Evolutionary conservation across 2,329 filamentous ascomycete species (phyloP).

Genomic region (Aspergillus ochraceoroseus): DNA sequence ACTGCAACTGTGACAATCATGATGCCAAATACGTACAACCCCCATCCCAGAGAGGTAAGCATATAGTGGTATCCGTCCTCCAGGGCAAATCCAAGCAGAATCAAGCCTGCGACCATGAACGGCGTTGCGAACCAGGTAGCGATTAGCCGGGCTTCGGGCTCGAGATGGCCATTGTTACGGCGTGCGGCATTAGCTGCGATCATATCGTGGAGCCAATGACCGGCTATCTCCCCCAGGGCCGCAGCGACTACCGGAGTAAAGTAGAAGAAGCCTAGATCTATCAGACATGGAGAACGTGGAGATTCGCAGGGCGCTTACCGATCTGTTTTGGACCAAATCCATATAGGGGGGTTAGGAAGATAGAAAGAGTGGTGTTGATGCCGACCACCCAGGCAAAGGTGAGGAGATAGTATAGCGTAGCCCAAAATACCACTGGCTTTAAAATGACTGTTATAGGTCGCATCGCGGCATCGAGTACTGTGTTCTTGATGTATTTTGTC

Average conservation of each 20-base stretch:
- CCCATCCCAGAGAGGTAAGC: conserved; percentile 49
- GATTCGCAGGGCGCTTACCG: conserved; percentile 36
- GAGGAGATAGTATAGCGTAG: conserved; percentile 38
- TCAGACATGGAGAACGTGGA: background rate
- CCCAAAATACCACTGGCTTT: conserved; percentile 39
- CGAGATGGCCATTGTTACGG: conserved; percentile 50
- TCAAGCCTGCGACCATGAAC: conserved; percentile 49
- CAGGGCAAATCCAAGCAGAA: conserved; percentile 52
- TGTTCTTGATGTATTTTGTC: conserved; percentile 28
- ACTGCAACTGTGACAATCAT: conserved; percentile 53
- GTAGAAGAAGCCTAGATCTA: conserved; percentile 48
- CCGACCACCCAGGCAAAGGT: conserved; percentile 45
- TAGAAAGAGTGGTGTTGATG: conserved; percentile 54
- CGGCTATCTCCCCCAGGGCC: conserved; percentile 50
- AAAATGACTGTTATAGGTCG: conserved; percentile 36
- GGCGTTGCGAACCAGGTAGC: conserved; percentile 48
- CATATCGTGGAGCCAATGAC: conserved; percentile 55
- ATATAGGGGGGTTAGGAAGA: conserved; percentile 51
- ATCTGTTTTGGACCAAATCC: conserved; percentile 49
- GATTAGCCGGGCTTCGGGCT: conserved; percentile 53
- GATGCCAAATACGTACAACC: conserved; percentile 53
- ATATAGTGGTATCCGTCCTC: conserved; percentile 51
- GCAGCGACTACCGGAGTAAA: conserved; percentile 55
- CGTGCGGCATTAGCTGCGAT: conserved; percentile 46
- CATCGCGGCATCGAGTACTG: conserved; percentile 34